Percentiles rank a stretch among this genome's conserved stretches.
Conservation (phyloP, 2,329 filamentous ascomycete genomes). For the Thelonectria blattea region DNA sequence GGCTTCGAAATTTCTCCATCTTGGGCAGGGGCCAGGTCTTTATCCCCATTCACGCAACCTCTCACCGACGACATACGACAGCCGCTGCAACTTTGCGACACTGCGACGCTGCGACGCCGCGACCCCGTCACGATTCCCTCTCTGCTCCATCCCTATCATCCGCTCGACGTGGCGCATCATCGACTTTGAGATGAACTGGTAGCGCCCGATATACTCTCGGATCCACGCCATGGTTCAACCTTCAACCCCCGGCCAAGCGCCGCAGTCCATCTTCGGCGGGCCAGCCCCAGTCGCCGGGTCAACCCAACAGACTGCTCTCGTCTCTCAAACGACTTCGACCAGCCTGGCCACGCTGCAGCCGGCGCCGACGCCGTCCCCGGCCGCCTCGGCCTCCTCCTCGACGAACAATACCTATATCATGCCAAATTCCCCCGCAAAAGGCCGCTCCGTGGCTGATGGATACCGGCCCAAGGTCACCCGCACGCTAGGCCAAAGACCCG, state of each 20-base stretch:
- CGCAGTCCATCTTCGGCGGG: constrained; percentile 56
- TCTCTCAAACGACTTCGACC: constrained; percentile 37
- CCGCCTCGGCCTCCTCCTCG: constrained; percentile 44
- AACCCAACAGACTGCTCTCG: constrained; percentile 32
- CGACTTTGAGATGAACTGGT: constrained; percentile 29
- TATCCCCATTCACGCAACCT: constrained; percentile 30
- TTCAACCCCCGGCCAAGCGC: constrained; percentile 51
- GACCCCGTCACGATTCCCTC: neutral
- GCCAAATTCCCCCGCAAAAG: constrained; percentile 81
- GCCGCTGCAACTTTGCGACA: constrained; percentile 2
- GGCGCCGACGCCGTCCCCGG: constrained; percentile 34
- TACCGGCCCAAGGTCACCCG: constrained; percentile 86
- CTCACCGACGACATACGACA: constrained; percentile 30
- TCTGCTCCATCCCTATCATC: neutral
- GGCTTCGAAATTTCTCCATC: constrained; percentile 30
- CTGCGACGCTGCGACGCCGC: neutral
- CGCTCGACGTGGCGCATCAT: neutral
- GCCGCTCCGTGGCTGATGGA: constrained; percentile 68
- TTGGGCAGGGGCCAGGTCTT: constrained; percentile 27
- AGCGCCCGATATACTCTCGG: constrained; percentile 26
- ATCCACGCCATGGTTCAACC: constrained; percentile 50
- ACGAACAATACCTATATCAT: constrained; percentile 89
- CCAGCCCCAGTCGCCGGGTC: constrained; percentile 39
- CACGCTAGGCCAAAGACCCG: constrained; percentile 80
- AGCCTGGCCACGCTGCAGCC: constrained; percentile 35